Percentiles rank a stretch among this genome's conserved stretches.
phyloP scores from a whole-genome alignment of 495 filamentous ascomycete species.

The Copromyces sp. region DNA sequence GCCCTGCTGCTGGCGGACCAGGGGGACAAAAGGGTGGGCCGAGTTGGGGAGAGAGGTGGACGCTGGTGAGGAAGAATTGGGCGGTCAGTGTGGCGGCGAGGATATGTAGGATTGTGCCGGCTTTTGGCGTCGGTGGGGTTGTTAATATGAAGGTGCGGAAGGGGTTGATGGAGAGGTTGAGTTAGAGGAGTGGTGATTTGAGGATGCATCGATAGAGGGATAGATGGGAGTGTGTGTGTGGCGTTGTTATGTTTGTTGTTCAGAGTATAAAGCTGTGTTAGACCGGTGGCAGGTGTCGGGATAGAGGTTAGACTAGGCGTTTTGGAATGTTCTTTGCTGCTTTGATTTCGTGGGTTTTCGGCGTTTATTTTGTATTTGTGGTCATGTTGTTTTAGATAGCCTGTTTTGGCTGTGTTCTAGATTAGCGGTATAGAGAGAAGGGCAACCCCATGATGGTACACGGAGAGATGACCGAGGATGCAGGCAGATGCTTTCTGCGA shows the following conservation, averaged over 20 bases:
- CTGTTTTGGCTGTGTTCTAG: neutral
- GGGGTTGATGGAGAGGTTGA: slow-evolving; percentile 34
- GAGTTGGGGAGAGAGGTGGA: slow-evolving; percentile 47
- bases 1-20: slow-evolving; percentile 26
- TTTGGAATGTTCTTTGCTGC: neutral
- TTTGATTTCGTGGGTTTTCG: neutral
- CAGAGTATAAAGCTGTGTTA: neutral
- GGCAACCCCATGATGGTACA: neutral
- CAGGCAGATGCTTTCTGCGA: neutral
- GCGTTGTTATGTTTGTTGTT: neutral
- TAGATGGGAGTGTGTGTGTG: neutral
- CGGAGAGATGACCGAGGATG: neutral
- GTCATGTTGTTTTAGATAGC: neutral
- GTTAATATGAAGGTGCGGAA: slow-evolving; percentile 68
- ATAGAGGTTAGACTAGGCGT: neutral
- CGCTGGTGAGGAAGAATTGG: slow-evolving; percentile 66
- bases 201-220: neutral
- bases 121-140: slow-evolving; percentile 88
- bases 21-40: slow-evolving; percentile 17
- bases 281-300: neutral
- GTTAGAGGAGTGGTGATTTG: slow-evolving; percentile 9
- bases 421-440: neutral
- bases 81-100: slow-evolving; percentile 64
- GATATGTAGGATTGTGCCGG: slow-evolving; percentile 85
- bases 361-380: neutral